Evolutionary conservation across 768 basidiomycete species (phyloP), one percentile per base, ranked within the genome.

Genomic region (Trametes cingulata): DNA sequence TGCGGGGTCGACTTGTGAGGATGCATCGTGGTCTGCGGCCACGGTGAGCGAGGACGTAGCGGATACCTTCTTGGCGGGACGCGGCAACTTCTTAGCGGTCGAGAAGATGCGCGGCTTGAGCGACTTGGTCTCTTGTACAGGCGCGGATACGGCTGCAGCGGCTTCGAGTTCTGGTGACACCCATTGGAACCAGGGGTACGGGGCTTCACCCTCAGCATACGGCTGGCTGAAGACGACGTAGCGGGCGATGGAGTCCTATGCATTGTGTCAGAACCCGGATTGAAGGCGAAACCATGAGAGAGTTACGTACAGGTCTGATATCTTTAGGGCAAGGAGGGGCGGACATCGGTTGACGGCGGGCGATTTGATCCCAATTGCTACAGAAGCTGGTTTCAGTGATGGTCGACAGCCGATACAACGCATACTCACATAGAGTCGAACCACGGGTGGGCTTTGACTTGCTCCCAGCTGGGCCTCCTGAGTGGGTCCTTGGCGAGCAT

Each of bases 361-460:
- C 56, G 25, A 56, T n/a, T 33, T 35, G 15, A 24, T 37, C 48
- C 56, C 56, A 56, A 22, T 56, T 19, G 37, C 56, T 56, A 35
- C 8, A 20, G 9, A 12, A 12, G 12, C 24, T 9, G 6, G 14
- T 6, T 5, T 27, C 17, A 40, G 49, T 24, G 12, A n/a, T n/a
- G 47, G 19, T n/a, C 1, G 19, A 1, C 8, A n/a, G 5, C 17
- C 9, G 1, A 45, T n/a, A 19, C 6, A 9, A 49, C 2, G 4
- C 2, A 20, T 14, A 46, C 58, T 35, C 25, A 59, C 58, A 59
- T 42, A 7, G 50, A 2, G 25, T 53, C 50, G 35, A 59, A 59
- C 41, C 43, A 59, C 15, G 33, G 50, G 35, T 59, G 58, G 14
- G 29, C 40, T 33, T 52, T 59, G 50, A 59, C 36, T 19, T 59